Conservation (phyloP, 1,139 yeast species). For the Yamadazyma triangularis region DNA sequence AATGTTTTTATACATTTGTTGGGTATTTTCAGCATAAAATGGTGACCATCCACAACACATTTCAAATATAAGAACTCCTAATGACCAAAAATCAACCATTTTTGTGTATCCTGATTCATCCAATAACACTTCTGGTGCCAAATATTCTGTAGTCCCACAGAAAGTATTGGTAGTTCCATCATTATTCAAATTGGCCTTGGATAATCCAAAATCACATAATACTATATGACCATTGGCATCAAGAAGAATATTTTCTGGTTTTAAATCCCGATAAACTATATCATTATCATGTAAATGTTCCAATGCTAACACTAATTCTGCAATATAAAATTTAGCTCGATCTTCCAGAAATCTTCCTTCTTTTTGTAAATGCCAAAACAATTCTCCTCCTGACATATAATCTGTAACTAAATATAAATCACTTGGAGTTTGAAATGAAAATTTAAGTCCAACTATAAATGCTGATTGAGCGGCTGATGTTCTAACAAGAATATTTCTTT, state of each 20-base stretch:
- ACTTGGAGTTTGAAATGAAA: conserved; percentile 90
- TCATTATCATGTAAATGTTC: conserved; percentile 92
- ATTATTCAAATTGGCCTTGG: conserved; percentile 82
- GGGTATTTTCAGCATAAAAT: conserved; percentile 93
- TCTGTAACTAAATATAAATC: conserved; percentile 93
- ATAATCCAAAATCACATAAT: conserved; percentile 91
- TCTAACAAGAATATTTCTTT: conserved; percentile 86
- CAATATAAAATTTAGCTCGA: conserved; percentile 88
- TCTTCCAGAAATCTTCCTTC: conserved; percentile 88
- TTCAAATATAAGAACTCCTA: conserved; percentile 77
- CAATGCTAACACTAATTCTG: conserved; percentile 86
- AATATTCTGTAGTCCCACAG: conserved; percentile 94
- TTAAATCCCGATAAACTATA: conserved; percentile 89
- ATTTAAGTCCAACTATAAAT: conserved; percentile 90
- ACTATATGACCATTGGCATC: conserved; percentile 98
- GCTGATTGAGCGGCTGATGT: conserved; percentile 81
- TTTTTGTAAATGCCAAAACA: conserved; percentile 89
- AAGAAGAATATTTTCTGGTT: conserved; percentile 87
- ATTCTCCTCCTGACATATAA: conserved; percentile 97
- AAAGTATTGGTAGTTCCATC: conserved; percentile 95
- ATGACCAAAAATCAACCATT: conserved; percentile 85
- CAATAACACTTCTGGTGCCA: conserved; percentile 75
- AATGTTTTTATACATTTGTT: conserved; percentile 97
- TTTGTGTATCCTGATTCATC: conserved; percentile 84
- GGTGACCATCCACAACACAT: conserved; percentile 99